Percentiles rank a stretch among this genome's conserved stretches.
Evolutionary conservation across 2,329 filamentous ascomycete genomes (phyloP).

Genomic region (Leptographium radiaticola): DNA sequence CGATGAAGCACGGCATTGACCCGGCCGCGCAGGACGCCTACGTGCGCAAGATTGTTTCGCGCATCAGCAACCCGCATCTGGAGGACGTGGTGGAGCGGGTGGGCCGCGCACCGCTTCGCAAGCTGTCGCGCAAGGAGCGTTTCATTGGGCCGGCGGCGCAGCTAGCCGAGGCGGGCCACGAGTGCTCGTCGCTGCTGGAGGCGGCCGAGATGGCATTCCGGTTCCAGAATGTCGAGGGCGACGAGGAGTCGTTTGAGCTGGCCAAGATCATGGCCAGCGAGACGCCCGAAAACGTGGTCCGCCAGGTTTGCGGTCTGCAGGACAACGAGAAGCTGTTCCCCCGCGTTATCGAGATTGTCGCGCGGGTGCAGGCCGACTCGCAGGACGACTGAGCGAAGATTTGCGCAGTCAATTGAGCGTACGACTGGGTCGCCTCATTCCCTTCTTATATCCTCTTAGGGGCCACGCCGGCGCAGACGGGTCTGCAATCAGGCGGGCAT

Average conservation of each 20-base stretch:
- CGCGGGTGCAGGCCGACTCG: slow-evolving; percentile 63
- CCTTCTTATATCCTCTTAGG: no score
- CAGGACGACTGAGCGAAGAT: slow-evolving; percentile 10
- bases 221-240: slow-evolving; percentile 88
- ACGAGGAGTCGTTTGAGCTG: slow-evolving; percentile 79
- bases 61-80: slow-evolving; percentile 86
- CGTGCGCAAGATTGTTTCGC: slow-evolving; percentile 79
- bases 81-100: slow-evolving; percentile 93
- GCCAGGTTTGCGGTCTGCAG: slow-evolving; percentile 71
- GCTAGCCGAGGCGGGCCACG: slow-evolving; percentile 68
- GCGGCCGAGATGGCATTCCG: slow-evolving; percentile 85
- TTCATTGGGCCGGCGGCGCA: slow-evolving; percentile 88
- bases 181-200: slow-evolving; percentile 60
- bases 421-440: no score
- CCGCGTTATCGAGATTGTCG: slow-evolving; percentile 63
- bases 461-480: no score
- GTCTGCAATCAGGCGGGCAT: no score
- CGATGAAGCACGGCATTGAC: slow-evolving; percentile 66
- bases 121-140: slow-evolving; percentile 87
- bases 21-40: slow-evolving; percentile 69
- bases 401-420: no score
- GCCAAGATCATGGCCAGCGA: slow-evolving; percentile 72
- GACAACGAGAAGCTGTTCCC: slow-evolving; percentile 63
- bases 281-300: slow-evolving; percentile 60
- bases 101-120: slow-evolving; percentile 84